Base-by-base conservation (phyloP, 176 grass and related monocot genomes). In the Bonia amplexicaulis region DNA sequence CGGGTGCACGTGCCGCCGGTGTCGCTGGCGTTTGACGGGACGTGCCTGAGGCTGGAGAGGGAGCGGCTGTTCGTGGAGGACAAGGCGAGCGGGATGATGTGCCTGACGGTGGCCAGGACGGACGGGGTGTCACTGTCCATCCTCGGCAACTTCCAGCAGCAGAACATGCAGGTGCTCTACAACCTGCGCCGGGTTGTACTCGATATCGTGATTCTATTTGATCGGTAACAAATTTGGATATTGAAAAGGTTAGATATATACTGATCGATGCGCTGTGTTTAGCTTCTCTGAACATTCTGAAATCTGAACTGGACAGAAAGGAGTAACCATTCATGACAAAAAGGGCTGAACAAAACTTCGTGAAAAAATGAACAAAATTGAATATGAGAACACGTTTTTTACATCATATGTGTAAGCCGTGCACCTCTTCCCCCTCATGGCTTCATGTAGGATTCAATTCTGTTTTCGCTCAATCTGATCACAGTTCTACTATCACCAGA, bases 101-200 rank as follows among this genome's bases (percentile, higher is more conserved):
- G 92, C 84, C 86, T 94, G 0, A 85, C 87, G 83, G 71, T 94
- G 54, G 83, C 49, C 17, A 84, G 31, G 78, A 83, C 89, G n/a
- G 27, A 9, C 25, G 88, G 77, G 66, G 77, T 87, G 6, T 6
- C 6, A 40, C 39, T 40, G 39, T 91, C 92, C 31, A 87, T 94
- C 57, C 85, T 94, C 19, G 92, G 92, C 2, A 94, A 91, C 84
- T 89, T 79, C 87, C 89, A 91, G 83, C 92, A 91, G 69, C 92
- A 94, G 83, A 82, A 90, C 73, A 90, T 84, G 76, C 76, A 85
- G 29, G 91, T 88, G 26, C 66, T 88, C 57, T 87, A 81, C 77
- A 89, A 90, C 85, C 66, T 88, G 12, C 85, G 85, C 53, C 79
- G 83, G 11, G 49, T 45, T 87, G 85, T 35, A 66, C 46, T 33